Percentiles rank a stretch among this genome's conserved stretches.
phyloP scores from a whole-genome alignment of 83 land plant genomes.

The Picea mariana region DNA sequence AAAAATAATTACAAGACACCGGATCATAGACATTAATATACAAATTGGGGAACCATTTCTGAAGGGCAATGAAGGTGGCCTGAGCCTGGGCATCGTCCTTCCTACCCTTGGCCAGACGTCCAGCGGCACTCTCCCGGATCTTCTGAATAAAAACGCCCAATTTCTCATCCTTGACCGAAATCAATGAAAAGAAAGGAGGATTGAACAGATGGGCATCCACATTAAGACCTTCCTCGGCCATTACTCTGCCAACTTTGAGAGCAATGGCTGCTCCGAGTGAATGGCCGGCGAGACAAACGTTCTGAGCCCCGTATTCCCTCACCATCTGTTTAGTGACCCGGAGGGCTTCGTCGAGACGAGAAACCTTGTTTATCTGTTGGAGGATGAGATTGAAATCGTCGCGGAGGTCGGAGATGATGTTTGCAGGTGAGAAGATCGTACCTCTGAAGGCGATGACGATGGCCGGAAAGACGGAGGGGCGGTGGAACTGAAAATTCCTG shows the following conservation, averaged over 20 bases:
- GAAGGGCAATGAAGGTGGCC: too few relatives aligned
- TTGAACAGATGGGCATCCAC: background rate
- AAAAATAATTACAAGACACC: too few relatives aligned
- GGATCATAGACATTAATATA: too few relatives aligned
- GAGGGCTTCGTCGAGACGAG: slow-evolving; percentile 1
- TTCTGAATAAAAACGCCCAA: too few relatives aligned
- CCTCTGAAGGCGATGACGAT: background rate
- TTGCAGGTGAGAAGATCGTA: too few relatives aligned
- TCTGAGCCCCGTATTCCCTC: background rate
- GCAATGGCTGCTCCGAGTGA: slow-evolving; percentile 10
- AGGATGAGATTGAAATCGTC: background rate
- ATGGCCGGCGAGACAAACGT: slow-evolving; percentile 8
- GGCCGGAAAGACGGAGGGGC: background rate
- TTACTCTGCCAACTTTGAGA: background rate
- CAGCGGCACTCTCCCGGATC: too few relatives aligned
- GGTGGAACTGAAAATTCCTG: background rate
- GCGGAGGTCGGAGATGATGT: too few relatives aligned
- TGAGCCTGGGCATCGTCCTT: too few relatives aligned
- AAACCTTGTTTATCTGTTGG: background rate
- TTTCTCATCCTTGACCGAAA: too few relatives aligned
- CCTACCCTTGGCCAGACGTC: too few relatives aligned
- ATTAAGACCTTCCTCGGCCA: background rate
- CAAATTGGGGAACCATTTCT: too few relatives aligned
- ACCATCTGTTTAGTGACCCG: background rate
- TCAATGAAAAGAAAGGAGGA: too few relatives aligned